A percentile compares a stretch with the other conserved stretches of the same genome.
phyloP scores from a whole-genome alignment of 805 yeast species.

The Myxozyma nipponensis region DNA sequence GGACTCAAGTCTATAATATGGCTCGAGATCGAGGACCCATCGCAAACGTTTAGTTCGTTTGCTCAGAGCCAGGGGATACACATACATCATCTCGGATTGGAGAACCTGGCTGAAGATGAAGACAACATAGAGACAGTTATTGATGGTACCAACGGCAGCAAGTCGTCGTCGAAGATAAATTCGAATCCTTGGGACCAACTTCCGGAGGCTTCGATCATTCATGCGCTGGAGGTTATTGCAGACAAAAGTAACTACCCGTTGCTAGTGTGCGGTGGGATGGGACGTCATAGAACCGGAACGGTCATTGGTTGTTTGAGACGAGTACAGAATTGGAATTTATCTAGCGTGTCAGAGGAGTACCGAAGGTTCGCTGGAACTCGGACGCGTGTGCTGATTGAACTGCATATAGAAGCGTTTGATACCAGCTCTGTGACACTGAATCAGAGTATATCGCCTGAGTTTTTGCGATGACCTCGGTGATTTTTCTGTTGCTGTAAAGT shows the following conservation, averaged over 20 bases:
- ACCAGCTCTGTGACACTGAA: conserved; percentile 23
- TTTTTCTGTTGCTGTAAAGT: not conserved
- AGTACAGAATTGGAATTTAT: conserved; percentile 96
- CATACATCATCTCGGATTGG: conserved; percentile 77
- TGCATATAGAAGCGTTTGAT: conserved; percentile 60
- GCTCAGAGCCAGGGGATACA: conserved; percentile 68
- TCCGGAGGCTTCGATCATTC: conserved; percentile 73
- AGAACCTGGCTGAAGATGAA: conserved; percentile 41
- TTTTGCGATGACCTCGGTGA: conserved; percentile 13
- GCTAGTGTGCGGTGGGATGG: conserved; percentile 96
- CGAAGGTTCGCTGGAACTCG: conserved; percentile 88
- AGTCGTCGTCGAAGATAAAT: not conserved
- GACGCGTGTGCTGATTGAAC: conserved; percentile 86
- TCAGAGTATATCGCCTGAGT: conserved; percentile 24
- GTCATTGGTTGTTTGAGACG: conserved; percentile 91
- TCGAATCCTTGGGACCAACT: conserved; percentile 96
- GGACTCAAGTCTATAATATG: conserved; percentile 78
- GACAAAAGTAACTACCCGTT: conserved; percentile 75
- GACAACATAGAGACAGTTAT: conserved; percentile 6
- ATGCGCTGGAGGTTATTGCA: conserved; percentile 72
- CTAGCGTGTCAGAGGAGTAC: conserved; percentile 88
- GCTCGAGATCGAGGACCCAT: conserved; percentile 95
- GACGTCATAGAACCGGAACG: conserved; percentile 95
- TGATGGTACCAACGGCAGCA: not conserved
- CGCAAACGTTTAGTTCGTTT: conserved; percentile 78